Evolutionary conservation across 2,329 filamentous ascomycete species (phyloP).

Genomic region (Aspergillaceae sp.): DNA sequence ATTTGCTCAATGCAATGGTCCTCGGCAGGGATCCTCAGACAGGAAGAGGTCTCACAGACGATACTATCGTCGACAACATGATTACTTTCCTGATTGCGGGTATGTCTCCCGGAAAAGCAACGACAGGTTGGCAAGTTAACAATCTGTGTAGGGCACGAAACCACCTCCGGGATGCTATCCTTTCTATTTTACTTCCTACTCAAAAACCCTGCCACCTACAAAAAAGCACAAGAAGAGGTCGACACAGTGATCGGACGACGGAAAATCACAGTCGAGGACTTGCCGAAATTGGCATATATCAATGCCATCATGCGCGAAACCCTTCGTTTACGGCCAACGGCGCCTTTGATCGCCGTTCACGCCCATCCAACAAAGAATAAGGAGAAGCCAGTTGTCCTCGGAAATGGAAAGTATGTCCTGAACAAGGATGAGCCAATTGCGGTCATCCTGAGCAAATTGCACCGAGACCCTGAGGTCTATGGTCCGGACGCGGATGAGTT

Average conservation of each 20-base stretch:
- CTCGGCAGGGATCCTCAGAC: constrained; percentile 59
- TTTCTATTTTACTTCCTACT: constrained; percentile 59
- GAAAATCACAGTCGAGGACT: constrained; percentile 51
- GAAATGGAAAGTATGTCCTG: constrained; percentile 56
- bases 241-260: constrained; percentile 55
- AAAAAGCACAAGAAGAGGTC: constrained; percentile 58
- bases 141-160: constrained; percentile 52
- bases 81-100: constrained; percentile 63
- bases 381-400: constrained; percentile 39
- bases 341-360: constrained; percentile 45
- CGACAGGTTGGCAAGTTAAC: not conserved
- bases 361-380: constrained; percentile 36
- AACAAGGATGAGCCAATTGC: constrained; percentile 44
- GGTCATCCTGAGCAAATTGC: constrained; percentile 46
- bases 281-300: constrained; percentile 58
- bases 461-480: constrained; percentile 56
- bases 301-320: constrained; percentile 58
- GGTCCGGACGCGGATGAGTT: constrained; percentile 59
- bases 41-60: constrained; percentile 54
- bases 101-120: constrained; percentile 8
- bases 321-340: constrained; percentile 52
- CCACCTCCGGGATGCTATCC: constrained; percentile 58
- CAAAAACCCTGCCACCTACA: constrained; percentile 52
- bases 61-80: constrained; percentile 59
- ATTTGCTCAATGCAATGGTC: constrained; percentile 63